These are phyloP conservation scores for Metschnikowia vanudenii DNA, from an alignment of 805 yeast genomes.

Conservation along the genomic window DNA sequence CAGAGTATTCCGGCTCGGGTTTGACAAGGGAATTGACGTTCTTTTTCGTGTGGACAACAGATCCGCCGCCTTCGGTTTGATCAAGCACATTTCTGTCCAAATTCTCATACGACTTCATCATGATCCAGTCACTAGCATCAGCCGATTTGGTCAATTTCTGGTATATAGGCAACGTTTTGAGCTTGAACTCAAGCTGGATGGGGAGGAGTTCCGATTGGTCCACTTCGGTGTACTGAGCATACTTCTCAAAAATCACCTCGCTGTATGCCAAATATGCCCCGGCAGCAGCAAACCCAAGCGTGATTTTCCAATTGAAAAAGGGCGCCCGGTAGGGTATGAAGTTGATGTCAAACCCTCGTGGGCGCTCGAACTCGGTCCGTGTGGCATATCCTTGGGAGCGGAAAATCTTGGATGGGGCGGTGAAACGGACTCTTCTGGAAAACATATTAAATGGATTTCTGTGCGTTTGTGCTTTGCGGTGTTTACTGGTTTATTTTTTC, in stretches of 20 bases:
- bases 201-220: constrained; percentile 27
- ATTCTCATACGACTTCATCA: constrained; percentile 44
- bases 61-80: not conserved
- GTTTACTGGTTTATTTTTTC: no score
- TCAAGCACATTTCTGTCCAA: constrained; percentile 38
- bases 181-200: constrained; percentile 44
- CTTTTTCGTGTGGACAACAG: constrained; percentile 5
- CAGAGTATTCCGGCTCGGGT: constrained; percentile 11
- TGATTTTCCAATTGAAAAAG: constrained; percentile 16
- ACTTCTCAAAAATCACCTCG: constrained; percentile 32
- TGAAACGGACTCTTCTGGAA: not conserved
- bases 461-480: not conserved
- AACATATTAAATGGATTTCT: not conserved
- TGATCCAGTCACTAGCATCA: constrained; percentile 48
- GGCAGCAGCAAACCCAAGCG: constrained; percentile 26
- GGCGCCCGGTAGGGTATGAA: constrained; percentile 9
- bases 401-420: not conserved
- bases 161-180: constrained; percentile 51
- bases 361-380: constrained; percentile 10
- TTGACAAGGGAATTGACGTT: not conserved
- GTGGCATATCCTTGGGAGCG: constrained; percentile 7
- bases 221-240: constrained; percentile 26
- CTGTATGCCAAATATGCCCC: constrained; percentile 36
- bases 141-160: constrained; percentile 40
- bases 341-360: constrained; percentile 9